A percentile compares a stretch with the other conserved stretches of the same genome.
Conservation (phyloP, 441 rosid species). For the Cnidoscolus chayamansa region DNA sequence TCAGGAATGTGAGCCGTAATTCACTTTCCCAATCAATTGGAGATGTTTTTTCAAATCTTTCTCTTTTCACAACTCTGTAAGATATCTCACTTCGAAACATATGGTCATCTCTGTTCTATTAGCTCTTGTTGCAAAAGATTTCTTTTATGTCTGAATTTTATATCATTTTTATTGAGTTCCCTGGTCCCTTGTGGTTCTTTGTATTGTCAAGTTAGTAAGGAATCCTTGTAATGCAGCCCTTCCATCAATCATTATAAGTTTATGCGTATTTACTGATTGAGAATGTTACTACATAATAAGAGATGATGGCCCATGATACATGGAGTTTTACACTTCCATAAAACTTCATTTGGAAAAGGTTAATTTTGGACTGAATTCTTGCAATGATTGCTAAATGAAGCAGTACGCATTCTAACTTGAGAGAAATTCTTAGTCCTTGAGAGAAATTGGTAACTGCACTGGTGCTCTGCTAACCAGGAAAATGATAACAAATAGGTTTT, state of each 20-base stretch:
- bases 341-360: not conserved
- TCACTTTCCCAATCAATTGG: slow-evolving; percentile 64
- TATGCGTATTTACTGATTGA: too few species aligned
- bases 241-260: not conserved
- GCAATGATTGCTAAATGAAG: not conserved
- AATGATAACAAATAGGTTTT: not conserved
- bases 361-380: not conserved
- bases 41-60: slow-evolving; percentile 60
- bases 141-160: not conserved
- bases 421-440: not conserved
- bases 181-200: not conserved
- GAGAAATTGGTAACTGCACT: not conserved
- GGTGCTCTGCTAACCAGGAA: not conserved
- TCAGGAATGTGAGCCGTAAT: slow-evolving; percentile 87
- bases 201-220: not conserved
- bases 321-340: not conserved
- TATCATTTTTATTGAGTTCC: not conserved
- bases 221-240: not conserved
- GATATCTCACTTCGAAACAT: slow-evolving; percentile 28
- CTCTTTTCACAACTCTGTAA: slow-evolving; percentile 63
- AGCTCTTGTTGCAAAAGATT: not conserved
- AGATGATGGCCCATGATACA: not conserved
- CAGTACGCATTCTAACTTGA: too few species aligned
- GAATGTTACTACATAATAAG: not conserved
- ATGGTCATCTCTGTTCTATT: not conserved